Evolutionary conservation across 2,329 filamentous ascomycete genomes (phyloP).

Genomic region (Clonostachys solani): DNA sequence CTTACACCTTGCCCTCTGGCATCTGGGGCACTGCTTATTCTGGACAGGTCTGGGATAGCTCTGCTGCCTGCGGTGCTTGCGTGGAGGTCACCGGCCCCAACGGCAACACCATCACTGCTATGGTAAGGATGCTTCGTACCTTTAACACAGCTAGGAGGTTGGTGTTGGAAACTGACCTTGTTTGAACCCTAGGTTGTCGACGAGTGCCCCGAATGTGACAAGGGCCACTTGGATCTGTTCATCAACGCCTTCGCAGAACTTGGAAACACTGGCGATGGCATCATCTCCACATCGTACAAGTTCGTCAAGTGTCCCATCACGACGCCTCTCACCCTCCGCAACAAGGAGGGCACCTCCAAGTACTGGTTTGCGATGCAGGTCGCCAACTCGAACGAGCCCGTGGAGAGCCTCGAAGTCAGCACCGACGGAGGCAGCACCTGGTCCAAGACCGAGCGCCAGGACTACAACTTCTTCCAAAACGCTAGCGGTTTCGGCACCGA

Average conservation of each 20-base stretch:
- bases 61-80: conserved; percentile 57
- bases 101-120: conserved; percentile 56
- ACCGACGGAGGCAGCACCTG: conserved; percentile 55
- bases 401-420: conserved; percentile 55
- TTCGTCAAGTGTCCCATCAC: conserved; percentile 34
- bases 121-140: conserved; percentile 38
- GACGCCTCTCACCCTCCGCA: conserved; percentile 33
- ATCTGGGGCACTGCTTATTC: conserved; percentile 61
- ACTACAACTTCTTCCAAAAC: conserved; percentile 62
- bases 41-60: conserved; percentile 49
- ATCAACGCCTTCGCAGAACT: conserved; percentile 32
- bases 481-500: conserved; percentile 48
- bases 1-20: conserved; percentile 54
- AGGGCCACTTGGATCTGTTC: conserved; percentile 39
- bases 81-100: conserved; percentile 52
- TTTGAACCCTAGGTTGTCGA: conserved; percentile 33
- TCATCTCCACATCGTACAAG: conserved; percentile 26
- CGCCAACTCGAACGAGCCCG: conserved; percentile 54
- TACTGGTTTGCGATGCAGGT: conserved; percentile 50
- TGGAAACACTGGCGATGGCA: conserved; percentile 24
- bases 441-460: conserved; percentile 46
- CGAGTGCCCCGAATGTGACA: conserved; percentile 34
- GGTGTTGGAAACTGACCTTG: neutral
- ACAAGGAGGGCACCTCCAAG: conserved; percentile 36
- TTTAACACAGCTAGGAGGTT: conserved; percentile 1